These are phyloP conservation scores for Malassezia psittaci DNA, from an alignment of 1,284 basidiomycete genomes.

Conservation along the genomic window DNA sequence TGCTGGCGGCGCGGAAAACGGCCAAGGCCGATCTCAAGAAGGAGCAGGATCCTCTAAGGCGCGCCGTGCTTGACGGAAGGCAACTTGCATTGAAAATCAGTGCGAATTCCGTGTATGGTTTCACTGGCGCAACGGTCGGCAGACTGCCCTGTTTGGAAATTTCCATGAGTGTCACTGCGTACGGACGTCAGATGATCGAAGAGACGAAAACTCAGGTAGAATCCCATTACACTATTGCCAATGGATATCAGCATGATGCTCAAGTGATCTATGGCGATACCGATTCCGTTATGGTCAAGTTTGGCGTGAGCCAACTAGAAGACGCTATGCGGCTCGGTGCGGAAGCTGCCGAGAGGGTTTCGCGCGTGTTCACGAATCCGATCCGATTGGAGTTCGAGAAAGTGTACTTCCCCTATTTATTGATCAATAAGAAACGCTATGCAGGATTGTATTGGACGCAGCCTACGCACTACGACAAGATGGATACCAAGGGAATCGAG, in stretches of 20 bases:
- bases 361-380: slow-evolving; percentile 37
- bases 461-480: slow-evolving; percentile 44
- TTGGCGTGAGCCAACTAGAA: slow-evolving; percentile 35
- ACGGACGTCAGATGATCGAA: slow-evolving; percentile 48
- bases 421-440: slow-evolving; percentile 48
- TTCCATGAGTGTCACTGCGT: slow-evolving; percentile 47
- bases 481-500: slow-evolving; percentile 48
- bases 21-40: slow-evolving; percentile 47
- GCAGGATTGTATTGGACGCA: slow-evolving; percentile 46
- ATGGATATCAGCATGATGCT: slow-evolving; percentile 46
- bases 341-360: slow-evolving; percentile 84
- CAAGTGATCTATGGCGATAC: slow-evolving; percentile 47
- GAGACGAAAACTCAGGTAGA: slow-evolving; percentile 43
- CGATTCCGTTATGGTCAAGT: slow-evolving; percentile 48
- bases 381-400: slow-evolving; percentile 48
- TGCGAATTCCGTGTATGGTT: slow-evolving; percentile 48
- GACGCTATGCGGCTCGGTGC: slow-evolving; percentile 55
- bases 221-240: slow-evolving; percentile 41
- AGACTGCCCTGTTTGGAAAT: slow-evolving; percentile 47
- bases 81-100: slow-evolving; percentile 46
- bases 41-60: slow-evolving; percentile 45
- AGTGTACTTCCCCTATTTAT: slow-evolving; percentile 45
- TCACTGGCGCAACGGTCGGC: slow-evolving; percentile 46
- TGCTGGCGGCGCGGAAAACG: slow-evolving; percentile 42
- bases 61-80: slow-evolving; percentile 45